Evolutionary conservation across 371 early-diverging fungal genomes (phyloP).

Genomic region (Mucor indicus): DNA sequence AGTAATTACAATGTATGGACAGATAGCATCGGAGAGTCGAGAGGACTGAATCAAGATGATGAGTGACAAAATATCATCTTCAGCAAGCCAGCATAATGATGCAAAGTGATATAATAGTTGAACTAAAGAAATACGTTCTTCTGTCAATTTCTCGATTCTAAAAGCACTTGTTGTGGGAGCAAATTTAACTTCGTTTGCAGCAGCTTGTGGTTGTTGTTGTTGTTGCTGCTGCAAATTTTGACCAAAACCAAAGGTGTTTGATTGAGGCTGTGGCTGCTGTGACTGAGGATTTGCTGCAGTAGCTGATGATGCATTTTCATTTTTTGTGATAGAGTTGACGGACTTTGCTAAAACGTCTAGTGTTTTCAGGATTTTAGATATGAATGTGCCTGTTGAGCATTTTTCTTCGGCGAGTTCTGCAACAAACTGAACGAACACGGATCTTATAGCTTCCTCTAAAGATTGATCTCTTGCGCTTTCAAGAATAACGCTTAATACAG

Average conservation of each 20-base stretch:
- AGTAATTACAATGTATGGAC: slow-evolving; percentile 14
- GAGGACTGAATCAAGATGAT: slow-evolving; percentile 3
- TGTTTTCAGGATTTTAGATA: not conserved
- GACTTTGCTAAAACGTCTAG: too few relatives aligned
- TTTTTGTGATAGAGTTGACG: too few relatives aligned
- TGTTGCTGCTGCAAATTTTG: slow-evolving; percentile 6
- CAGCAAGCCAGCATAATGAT: slow-evolving; percentile 15
- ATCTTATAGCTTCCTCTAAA: slow-evolving; percentile 47
- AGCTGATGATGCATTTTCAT: too few relatives aligned
- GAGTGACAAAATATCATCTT: slow-evolving; percentile 12
- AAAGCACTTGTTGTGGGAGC: not conserved
- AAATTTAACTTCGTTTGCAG: not conserved
- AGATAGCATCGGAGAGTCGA: slow-evolving; percentile 10
- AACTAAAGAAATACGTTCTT: slow-evolving; percentile 16
- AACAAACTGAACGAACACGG: slow-evolving; percentile 31
- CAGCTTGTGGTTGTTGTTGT: not conserved
- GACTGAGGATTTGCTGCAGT: not conserved
- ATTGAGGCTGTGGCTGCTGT: not conserved
- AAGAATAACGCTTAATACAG: slow-evolving; percentile 62
- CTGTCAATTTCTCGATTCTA: slow-evolving; percentile 10
- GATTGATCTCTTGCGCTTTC: slow-evolving; percentile 47
- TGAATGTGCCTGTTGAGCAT: not conserved
- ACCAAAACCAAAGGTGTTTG: not conserved
- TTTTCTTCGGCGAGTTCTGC: slow-evolving; percentile 13
- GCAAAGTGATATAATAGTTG: slow-evolving; percentile 21